Conservation (phyloP, 2,329 filamentous ascomycete species). For the Ascochyta lentis region DNA sequence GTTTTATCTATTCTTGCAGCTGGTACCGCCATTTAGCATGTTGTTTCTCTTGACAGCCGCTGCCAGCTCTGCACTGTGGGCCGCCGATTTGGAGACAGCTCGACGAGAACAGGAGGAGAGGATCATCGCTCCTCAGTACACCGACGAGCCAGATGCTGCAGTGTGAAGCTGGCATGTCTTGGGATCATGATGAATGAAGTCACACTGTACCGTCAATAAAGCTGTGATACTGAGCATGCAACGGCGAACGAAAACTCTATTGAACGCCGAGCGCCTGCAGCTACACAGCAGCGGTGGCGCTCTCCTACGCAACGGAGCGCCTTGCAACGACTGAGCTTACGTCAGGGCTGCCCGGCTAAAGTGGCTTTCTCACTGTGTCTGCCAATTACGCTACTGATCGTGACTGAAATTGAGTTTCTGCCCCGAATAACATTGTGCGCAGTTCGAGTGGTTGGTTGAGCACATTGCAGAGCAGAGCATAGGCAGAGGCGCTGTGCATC, state of each 20-base stretch:
- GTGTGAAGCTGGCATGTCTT: slow-evolving; percentile 20
- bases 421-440: background rate
- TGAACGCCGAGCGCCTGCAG: background rate
- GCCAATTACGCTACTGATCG: background rate
- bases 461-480: background rate
- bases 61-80: slow-evolving; percentile 86
- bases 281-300: background rate
- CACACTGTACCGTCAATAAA: background rate
- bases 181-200: background rate
- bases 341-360: slow-evolving; percentile 4
- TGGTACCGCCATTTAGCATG: slow-evolving; percentile 92
- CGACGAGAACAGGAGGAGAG: slow-evolving; percentile 35
- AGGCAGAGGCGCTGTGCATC: background rate
- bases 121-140: slow-evolving; percentile 31
- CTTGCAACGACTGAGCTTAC: background rate
- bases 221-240: background rate
- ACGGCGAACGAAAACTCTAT: background rate
- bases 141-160: slow-evolving; percentile 36
- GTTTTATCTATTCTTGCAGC: slow-evolving; percentile 80
- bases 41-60: slow-evolving; percentile 90
- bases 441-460: background rate
- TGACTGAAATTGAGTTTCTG: slow-evolving; percentile 1
- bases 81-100: slow-evolving; percentile 70
- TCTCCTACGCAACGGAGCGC: background rate
- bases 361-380: background rate